These are phyloP conservation scores for Wallemia mellicola DNA, from an alignment of 1,284 basidiomycete genomes.

Conservation along the genomic window DNA sequence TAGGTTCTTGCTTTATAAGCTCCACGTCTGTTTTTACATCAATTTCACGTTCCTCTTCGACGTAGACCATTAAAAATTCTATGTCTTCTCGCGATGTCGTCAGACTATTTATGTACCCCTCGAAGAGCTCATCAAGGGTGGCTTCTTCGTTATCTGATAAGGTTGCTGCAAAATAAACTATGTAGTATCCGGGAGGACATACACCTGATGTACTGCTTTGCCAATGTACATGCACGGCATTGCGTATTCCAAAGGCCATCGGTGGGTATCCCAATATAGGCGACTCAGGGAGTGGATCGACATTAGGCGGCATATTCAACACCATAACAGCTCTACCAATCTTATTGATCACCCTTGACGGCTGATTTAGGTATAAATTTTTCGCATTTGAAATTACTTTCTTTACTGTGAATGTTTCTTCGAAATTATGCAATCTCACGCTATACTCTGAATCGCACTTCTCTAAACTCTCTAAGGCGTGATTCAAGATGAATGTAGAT, in stretches of 20 bases:
- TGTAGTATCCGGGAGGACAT: not conserved
- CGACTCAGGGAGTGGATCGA: not conserved
- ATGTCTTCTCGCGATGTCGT: not conserved
- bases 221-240: not conserved
- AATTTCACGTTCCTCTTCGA: not conserved
- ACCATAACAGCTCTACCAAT: not conserved
- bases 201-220: not conserved
- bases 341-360: no score
- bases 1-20: no score
- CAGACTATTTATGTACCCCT: not conserved
- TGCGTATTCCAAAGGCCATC: not conserved
- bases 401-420: not conserved
- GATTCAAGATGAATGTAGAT: not conserved
- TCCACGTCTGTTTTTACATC: not conserved
- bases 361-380: no score
- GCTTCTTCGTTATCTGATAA: not conserved
- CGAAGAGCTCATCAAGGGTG: not conserved
- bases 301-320: not conserved
- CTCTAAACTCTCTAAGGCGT: not conserved
- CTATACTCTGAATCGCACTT: not conserved
- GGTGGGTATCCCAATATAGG: not conserved
- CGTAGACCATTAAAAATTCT: not conserved
- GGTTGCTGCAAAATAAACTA: not conserved
- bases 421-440: not conserved
- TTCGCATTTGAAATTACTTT: not conserved